A percentile compares a stretch with the other conserved stretches of the same genome.
Conservation (phyloP, 768 basidiomycete genomes). For the Serendipita sp. region DNA sequence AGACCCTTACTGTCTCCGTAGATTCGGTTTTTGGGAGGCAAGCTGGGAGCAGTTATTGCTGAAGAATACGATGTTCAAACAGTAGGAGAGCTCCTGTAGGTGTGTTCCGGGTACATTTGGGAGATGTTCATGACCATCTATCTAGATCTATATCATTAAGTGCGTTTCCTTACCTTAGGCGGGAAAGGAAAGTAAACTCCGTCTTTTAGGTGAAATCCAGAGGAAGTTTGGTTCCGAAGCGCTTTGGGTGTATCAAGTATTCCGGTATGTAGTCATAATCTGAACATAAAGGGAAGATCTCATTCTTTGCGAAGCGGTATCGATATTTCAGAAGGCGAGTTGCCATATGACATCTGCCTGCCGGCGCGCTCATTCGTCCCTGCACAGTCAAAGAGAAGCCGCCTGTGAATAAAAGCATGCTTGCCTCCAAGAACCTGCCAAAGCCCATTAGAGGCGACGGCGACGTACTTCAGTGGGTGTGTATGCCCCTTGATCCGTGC, state of each 20-base stretch:
- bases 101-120: neutral
- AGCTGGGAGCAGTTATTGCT: conserved; percentile 75
- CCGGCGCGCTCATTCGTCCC: neutral
- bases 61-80: conserved; percentile 78
- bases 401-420: conserved; percentile 74
- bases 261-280: conserved; percentile 38
- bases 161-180: conserved; percentile 8
- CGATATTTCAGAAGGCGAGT: conserved; percentile 69
- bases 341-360: neutral
- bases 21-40: conserved; percentile 93
- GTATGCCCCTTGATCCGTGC: conserved; percentile 13
- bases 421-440: conserved; percentile 87
- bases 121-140: neutral
- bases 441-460: conserved; percentile 53
- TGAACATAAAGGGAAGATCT: neutral
- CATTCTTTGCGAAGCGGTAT: conserved; percentile 40
- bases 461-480: conserved; percentile 81
- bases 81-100: conserved; percentile 76
- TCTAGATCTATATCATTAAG: neutral
- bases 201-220: conserved; percentile 52
- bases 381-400: conserved; percentile 69
- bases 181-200: conserved; percentile 11
- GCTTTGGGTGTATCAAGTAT: conserved; percentile 83
- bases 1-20: conserved; percentile 17
- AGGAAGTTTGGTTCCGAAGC: conserved; percentile 64